Evolutionary conservation across 805 yeast species (phyloP), one percentile per base, ranked within the genome.

Genomic region (Candida sakaeoensis): DNA sequence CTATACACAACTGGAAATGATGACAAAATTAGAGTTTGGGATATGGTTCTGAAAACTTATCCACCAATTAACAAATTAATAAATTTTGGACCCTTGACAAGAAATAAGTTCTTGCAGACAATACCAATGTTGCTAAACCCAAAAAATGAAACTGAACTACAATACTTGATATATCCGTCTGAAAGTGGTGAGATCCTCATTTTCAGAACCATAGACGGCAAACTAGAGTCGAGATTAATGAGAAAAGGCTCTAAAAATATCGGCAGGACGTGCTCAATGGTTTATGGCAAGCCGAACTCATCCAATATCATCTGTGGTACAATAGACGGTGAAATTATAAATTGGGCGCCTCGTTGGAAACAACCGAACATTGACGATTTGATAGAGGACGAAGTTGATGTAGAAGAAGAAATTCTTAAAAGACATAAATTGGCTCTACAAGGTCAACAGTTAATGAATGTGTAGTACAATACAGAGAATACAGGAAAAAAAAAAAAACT

Each of bases 21-120:
- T 57, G 95, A 89, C 39, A 83, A 79, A 50, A 72, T 87, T 8
- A 63, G 88, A 14, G 77, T 83, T 1, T 90, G 97, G 97, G 82
- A 82, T 48, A 61, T 85, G 60, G 52, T 59, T 9, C 45, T 61
- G 12, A 47, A 62, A 12, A 15, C 43, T 17, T 54, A 61, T 3
- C 74, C 76, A 0, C 69, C 75, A 0, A 55, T 74, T 19, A 85
- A 86, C 52, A 77, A 79, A 46, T 68, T 82, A 24, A 69, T 82
- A 23, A 85, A 85, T 49, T 86, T 82, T 55, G 95, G 95, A 0
- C 93, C 95, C 0, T 63, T 82, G 38, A 76, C 86, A 2, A 72
- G 89, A 42, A 85, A 86, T 58, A 75, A 77, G 48, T 72, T 71
- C 37, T 63, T 64, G 27, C 74, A 67, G 48, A 57, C 61, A 1